Evolutionary conservation across 140 eudicot genomes (phyloP), one percentile per base, ranked within the genome.

Genomic region (Anethum foeniculum): DNA sequence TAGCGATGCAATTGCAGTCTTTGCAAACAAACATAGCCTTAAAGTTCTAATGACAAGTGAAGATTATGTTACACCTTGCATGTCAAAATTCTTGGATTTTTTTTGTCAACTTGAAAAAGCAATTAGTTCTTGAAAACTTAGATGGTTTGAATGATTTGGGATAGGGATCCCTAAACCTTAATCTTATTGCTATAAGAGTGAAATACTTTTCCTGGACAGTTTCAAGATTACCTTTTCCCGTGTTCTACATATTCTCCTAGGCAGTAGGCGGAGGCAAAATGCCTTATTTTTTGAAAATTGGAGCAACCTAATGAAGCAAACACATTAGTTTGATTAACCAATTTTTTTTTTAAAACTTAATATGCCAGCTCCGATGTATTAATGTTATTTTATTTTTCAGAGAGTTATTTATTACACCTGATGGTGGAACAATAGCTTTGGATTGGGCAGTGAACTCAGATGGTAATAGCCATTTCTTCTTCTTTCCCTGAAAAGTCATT

Each of bases 371-470:
- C 79, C 64, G 34, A 58, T 79, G 71, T 11, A 62, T 25, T 25
- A 56, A 56, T 62, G 13, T 51, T 47, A 27, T 18, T 36, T 71
- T 18, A 62, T 71, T 83, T 23, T 80, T n/a, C 97, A 95, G 99
- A 86, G 91, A 93, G 86, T 48, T 95, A 15, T 79, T 88, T 82
- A 68, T 25, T 81, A 83, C 91, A 14, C 82, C 90, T 43, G 99
- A 95, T 91, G 99, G 98, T 88, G 99, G 99, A 85, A 93, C 93
- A 23, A 79, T 95, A 81, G 99, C 98, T 77, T 82, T 95, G 62
- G 99, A 95, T 85, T 95, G 99, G 97, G 83, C 90, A 79, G 80
- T 82, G 62, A 89, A 77, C 49, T 81, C 39, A 12, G 90, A 91
- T 48, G 97, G 98, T 93, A 87, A 88, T 28, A 41, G 0, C 23